Conservation (phyloP, 208 protist species). For the Trypanosoma cruzi region DNA sequence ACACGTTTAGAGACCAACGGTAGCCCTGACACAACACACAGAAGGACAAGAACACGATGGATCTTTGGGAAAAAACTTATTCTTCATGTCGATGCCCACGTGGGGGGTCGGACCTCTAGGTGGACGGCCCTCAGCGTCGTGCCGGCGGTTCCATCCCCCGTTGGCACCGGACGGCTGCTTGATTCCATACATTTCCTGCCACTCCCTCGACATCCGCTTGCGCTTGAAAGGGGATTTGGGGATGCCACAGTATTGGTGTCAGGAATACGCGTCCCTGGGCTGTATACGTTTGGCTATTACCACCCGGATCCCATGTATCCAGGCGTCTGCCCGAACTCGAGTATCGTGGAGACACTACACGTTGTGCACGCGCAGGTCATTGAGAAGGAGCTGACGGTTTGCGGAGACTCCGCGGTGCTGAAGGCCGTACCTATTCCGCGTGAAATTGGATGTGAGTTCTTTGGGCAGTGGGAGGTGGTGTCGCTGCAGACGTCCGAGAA, state of each 20-base stretch:
- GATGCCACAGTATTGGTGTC: constrained; percentile 61
- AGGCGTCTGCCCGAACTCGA: constrained; percentile 57
- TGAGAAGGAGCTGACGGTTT: constrained; percentile 70
- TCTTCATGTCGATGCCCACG: constrained; percentile 64
- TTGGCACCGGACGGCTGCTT: constrained; percentile 46
- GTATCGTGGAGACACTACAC: constrained; percentile 59
- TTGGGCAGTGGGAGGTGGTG: constrained; percentile 83
- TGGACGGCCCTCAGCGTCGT: constrained; percentile 52
- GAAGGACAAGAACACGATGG: constrained; percentile 24
- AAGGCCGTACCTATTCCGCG: constrained; percentile 66
- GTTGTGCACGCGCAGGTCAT: constrained; percentile 73
- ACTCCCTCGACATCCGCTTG: constrained; percentile 43
- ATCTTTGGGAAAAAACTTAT: constrained; percentile 64
- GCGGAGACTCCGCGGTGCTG: constrained; percentile 60
- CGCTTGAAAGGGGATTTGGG: constrained; percentile 39
- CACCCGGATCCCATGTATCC: constrained; percentile 72
- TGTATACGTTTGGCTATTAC: constrained; percentile 74
- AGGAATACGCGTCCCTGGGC: constrained; percentile 57
- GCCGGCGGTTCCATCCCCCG: constrained; percentile 25
- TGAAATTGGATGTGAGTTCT: constrained; percentile 64
- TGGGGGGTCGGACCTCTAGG: constrained; percentile 20
- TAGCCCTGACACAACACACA: not conserved
- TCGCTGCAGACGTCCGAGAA: constrained; percentile 62
- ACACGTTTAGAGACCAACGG: not conserved
- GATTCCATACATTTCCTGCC: constrained; percentile 49